Conservation (phyloP, 192 early-diverging fungal genomes). For the Phlyctochytrium bullatum region DNA sequence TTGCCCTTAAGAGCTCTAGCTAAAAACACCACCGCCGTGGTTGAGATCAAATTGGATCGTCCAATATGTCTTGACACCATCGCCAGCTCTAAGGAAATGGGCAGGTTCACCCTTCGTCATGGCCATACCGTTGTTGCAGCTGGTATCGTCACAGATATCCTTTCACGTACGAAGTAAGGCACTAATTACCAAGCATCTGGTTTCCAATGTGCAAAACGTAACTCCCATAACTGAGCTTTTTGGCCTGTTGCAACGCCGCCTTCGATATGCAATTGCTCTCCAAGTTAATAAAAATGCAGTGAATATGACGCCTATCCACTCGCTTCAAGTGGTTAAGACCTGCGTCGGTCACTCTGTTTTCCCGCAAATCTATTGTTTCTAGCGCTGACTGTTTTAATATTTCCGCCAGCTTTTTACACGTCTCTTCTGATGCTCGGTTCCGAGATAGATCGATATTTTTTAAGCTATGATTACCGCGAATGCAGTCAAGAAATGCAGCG, state of each 20-base stretch:
- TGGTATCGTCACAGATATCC: constrained; percentile 51
- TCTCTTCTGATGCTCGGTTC: too few relatives aligned
- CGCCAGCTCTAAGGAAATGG: constrained; percentile 82
- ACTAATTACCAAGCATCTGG: neutral
- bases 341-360: neutral
- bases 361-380: too few relatives aligned
- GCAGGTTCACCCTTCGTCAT: constrained; percentile 82
- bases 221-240: neutral
- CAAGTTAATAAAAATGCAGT: neutral
- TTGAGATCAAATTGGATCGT: constrained; percentile 73
- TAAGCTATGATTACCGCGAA: too few relatives aligned
- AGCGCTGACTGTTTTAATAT: too few relatives aligned
- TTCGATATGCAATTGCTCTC: neutral
- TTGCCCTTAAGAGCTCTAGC: constrained; percentile 33
- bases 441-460: too few relatives aligned
- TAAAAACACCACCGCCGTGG: constrained; percentile 69
- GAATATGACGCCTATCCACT: neutral
- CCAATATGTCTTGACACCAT: constrained; percentile 85
- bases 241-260: neutral
- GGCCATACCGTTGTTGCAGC: constrained; percentile 86
- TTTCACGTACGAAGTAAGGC: constrained; percentile 17
- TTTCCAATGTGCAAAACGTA: neutral
- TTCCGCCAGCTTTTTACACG: too few relatives aligned
- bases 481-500: too few relatives aligned
- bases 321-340: neutral